A percentile compares a stretch with the other conserved stretches of the same genome.
Conservation (phyloP, 2,329 filamentous ascomycete genomes). For the Monilinia fructicola region DNA sequence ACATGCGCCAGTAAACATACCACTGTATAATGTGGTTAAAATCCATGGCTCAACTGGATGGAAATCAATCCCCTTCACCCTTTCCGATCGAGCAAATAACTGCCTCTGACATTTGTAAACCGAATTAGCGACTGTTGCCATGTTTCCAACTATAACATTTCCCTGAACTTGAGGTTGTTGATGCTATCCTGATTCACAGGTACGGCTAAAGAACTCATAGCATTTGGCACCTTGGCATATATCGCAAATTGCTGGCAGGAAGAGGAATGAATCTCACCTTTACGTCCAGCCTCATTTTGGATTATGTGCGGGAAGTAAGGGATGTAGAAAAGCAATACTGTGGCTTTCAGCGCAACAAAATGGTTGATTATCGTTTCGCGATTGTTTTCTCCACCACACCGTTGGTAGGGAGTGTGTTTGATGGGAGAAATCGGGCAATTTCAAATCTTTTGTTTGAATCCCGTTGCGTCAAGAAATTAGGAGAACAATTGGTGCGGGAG, state of each 20-base stretch:
- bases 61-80: slow-evolving; percentile 97
- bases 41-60: slow-evolving; percentile 97
- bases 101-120: slow-evolving; percentile 60
- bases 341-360: slow-evolving; percentile 30
- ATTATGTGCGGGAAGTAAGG: slow-evolving; percentile 28
- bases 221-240: neutral
- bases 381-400: slow-evolving; percentile 26
- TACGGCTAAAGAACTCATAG: slow-evolving; percentile 21
- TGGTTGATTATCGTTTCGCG: slow-evolving; percentile 17
- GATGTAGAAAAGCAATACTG: slow-evolving; percentile 27
- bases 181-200: slow-evolving; percentile 14
- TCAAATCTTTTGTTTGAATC: neutral
- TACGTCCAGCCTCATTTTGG: slow-evolving; percentile 58
- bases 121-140: slow-evolving; percentile 40
- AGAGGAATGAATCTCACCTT: slow-evolving; percentile 48
- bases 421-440: neutral
- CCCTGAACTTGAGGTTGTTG: slow-evolving; percentile 31
- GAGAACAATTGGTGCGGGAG: neutral
- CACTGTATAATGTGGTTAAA: slow-evolving; percentile 93
- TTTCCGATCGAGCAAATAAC: slow-evolving; percentile 85
- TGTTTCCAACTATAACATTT: slow-evolving; percentile 31
- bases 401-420: neutral
- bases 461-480: neutral
- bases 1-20: slow-evolving; percentile 50
- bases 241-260: slow-evolving; percentile 10